Conservation (phyloP, 257 asterid genomes). For the Solanum paucissectum region DNA sequence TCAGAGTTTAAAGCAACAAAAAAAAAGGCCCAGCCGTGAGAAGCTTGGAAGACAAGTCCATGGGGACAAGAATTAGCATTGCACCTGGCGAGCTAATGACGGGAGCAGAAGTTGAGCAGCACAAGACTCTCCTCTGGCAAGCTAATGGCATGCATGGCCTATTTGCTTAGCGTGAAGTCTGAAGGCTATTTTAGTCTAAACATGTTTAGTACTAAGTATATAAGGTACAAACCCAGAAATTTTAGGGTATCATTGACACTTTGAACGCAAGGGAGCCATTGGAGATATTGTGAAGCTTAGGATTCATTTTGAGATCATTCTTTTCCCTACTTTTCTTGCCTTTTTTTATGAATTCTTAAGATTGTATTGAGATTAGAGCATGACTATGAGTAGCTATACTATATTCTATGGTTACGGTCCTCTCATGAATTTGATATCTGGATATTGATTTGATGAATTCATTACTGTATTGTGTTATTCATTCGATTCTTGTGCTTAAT, state of each 20-base stretch:
- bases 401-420: background rate
- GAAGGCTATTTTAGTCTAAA: background rate
- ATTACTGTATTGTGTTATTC: background rate
- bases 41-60: background rate
- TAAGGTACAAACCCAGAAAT: background rate
- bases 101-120: background rate
- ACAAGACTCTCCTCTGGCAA: background rate
- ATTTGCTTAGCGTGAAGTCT: background rate
- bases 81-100: background rate
- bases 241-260: background rate
- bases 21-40: background rate
- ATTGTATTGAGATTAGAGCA: background rate
- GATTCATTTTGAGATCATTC: background rate
- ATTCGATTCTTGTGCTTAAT: background rate
- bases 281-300: background rate
- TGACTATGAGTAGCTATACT: background rate
- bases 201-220: background rate
- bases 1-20: background rate
- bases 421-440: background rate
- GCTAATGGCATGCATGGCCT: background rate
- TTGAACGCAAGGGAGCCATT: background rate
- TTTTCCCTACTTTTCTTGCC: background rate
- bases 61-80: background rate
- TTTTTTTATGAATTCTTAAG: background rate
- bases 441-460: background rate